Evolutionary conservation across 208 protist species (phyloP).

Genomic region (Angomonas deanei): DNA sequence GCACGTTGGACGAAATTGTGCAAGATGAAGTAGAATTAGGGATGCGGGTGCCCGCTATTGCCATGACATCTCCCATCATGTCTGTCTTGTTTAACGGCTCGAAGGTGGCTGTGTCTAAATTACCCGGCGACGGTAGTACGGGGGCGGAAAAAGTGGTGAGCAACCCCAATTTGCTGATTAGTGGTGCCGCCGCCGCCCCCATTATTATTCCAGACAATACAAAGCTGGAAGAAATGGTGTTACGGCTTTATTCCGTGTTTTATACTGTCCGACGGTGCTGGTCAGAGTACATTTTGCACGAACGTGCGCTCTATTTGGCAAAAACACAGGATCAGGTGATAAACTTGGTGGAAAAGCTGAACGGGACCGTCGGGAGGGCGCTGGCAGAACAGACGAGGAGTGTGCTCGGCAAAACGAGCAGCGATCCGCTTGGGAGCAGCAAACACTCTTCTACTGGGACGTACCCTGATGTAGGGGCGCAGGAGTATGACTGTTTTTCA

Average conservation of each 20-base stretch:
- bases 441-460: slow-evolving; percentile 4
- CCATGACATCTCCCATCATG: neutral
- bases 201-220: neutral
- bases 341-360: neutral
- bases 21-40: neutral
- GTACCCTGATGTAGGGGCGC: no score
- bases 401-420: neutral
- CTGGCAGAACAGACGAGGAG: neutral
- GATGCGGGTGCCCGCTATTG: neutral
- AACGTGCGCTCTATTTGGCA: neutral
- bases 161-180: neutral
- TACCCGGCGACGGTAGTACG: no score
- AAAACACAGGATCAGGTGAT: neutral
- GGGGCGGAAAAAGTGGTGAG: no score
- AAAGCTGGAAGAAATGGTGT: neutral
- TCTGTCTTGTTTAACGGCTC: neutral
- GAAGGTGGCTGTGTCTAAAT: no score
- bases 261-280: neutral
- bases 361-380: neutral
- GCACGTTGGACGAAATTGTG: neutral
- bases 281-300: neutral
- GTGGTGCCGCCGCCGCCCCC: neutral
- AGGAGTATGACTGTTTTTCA: no score
- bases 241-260: neutral
- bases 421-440: neutral